phyloP scores from a whole-genome alignment of 441 rosid species.

The Bruguiera hainesii region DNA sequence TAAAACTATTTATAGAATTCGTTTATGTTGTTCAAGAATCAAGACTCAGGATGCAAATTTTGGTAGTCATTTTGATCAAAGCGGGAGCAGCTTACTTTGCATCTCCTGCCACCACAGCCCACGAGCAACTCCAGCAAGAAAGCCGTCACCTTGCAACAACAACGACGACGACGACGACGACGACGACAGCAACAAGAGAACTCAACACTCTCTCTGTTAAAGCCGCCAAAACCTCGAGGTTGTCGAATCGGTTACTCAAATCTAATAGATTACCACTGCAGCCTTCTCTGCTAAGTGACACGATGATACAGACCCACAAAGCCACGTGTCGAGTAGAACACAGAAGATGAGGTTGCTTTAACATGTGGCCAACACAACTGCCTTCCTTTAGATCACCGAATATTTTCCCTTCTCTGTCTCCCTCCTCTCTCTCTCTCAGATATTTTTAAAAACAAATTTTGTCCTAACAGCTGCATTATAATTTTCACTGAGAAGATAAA shows the following conservation, averaged over 20 bases:
- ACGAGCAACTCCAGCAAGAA: no score
- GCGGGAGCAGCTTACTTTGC: no score
- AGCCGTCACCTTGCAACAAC: no score
- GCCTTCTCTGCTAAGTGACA: not conserved
- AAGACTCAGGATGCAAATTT: no score
- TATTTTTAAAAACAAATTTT: slow-evolving; percentile 20
- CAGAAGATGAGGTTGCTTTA: slow-evolving; percentile 67
- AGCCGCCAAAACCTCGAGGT: not conserved
- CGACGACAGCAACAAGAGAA: no score
- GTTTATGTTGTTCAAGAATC: no score
- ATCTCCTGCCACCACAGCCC: no score
- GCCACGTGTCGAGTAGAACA: slow-evolving; percentile 49
- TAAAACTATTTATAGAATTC: no score
- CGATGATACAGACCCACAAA: slow-evolving; percentile 14
- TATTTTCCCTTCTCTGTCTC: slow-evolving; percentile 17
- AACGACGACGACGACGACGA: no score
- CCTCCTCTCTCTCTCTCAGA: slow-evolving; percentile 10
- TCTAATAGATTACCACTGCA: not conserved
- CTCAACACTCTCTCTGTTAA: no score
- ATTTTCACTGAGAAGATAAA: not conserved
- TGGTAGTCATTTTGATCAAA: no score
- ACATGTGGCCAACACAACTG: slow-evolving; percentile 92
- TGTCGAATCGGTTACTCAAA: not conserved
- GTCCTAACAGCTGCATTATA: slow-evolving; percentile 1
- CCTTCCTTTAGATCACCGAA: slow-evolving; percentile 13